Percentiles rank a stretch among this genome's conserved stretches.
phyloP scores from a whole-genome alignment of 306 rosid genomes.

The Ceratonia siliqua region DNA sequence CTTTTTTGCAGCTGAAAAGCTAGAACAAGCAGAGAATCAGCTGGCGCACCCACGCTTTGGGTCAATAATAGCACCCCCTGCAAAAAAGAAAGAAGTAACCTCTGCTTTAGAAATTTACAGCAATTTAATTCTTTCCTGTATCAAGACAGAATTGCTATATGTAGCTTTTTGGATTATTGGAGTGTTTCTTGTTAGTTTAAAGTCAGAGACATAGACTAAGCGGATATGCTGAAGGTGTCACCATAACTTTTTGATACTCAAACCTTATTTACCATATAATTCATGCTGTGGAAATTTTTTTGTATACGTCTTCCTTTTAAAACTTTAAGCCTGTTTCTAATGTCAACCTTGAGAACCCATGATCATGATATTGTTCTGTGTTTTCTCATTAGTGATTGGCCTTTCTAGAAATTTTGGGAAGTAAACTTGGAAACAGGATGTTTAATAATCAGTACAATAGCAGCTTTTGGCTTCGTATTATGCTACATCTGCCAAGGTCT shows the following conservation, averaged over 20 bases:
- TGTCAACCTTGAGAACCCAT: background rate
- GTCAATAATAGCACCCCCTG: slow-evolving; percentile 73
- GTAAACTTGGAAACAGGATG: background rate
- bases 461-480: background rate
- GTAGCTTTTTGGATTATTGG: background rate
- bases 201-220: background rate
- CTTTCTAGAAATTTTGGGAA: background rate
- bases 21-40: slow-evolving; percentile 96
- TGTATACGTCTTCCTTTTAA: background rate
- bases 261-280: background rate
- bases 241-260: background rate
- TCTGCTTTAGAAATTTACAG: background rate
- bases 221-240: background rate
- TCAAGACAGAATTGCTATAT: background rate
- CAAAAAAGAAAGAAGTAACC: slow-evolving; percentile 69
- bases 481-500: background rate
- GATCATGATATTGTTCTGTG: slow-evolving; percentile 9
- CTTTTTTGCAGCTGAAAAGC: slow-evolving; percentile 81
- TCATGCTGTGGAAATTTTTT: background rate
- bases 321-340: background rate
- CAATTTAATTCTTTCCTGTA: slow-evolving; percentile 13
- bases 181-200: background rate
- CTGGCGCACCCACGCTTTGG: slow-evolving; percentile 95
- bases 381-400: background rate
- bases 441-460: background rate